Evolutionary conservation across 352 stramenopile genomes (phyloP).

Genomic region (Pythium vanterpoolii): DNA sequence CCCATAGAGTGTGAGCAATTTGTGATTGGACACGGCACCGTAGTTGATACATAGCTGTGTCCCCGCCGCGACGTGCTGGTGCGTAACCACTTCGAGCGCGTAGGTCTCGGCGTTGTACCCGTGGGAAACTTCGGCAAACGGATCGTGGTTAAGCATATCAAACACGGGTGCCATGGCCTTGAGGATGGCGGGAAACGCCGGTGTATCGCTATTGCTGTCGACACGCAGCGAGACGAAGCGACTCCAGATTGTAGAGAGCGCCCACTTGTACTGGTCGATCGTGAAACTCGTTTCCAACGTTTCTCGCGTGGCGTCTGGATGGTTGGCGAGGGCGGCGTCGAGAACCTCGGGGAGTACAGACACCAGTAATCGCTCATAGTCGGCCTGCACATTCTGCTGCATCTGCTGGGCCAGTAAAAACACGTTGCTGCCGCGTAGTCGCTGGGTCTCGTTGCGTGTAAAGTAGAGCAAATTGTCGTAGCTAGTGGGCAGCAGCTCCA

Average conservation of each 20-base stretch:
- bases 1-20: slow-evolving; percentile 74
- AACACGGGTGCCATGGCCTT: slow-evolving; percentile 87
- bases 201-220: background rate
- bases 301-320: slow-evolving; percentile 28
- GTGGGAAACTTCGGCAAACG: slow-evolving; percentile 69
- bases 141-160: slow-evolving; percentile 86
- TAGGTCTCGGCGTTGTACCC: slow-evolving; percentile 49
- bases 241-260: slow-evolving; percentile 85
- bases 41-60: slow-evolving; percentile 83
- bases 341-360: slow-evolving; percentile 50
- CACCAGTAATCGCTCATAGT: slow-evolving; percentile 42
- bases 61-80: slow-evolving; percentile 71
- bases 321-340: slow-evolving; percentile 28
- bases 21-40: slow-evolving; percentile 78
- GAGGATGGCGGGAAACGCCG: slow-evolving; percentile 23
- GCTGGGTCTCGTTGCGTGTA: slow-evolving; percentile 29
- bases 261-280: slow-evolving; percentile 76
- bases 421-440: slow-evolving; percentile 58
- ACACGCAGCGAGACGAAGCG: slow-evolving; percentile 72
- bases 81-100: slow-evolving; percentile 60
- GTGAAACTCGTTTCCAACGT: slow-evolving; percentile 41
- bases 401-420: slow-evolving; percentile 68
- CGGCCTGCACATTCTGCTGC: slow-evolving; percentile 42
- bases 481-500: slow-evolving; percentile 46
- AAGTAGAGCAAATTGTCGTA: slow-evolving; percentile 82